These are phyloP conservation scores for Elsinoe batatas DNA, from an alignment of 2,329 filamentous ascomycete genomes.

Conservation along the genomic window DNA sequence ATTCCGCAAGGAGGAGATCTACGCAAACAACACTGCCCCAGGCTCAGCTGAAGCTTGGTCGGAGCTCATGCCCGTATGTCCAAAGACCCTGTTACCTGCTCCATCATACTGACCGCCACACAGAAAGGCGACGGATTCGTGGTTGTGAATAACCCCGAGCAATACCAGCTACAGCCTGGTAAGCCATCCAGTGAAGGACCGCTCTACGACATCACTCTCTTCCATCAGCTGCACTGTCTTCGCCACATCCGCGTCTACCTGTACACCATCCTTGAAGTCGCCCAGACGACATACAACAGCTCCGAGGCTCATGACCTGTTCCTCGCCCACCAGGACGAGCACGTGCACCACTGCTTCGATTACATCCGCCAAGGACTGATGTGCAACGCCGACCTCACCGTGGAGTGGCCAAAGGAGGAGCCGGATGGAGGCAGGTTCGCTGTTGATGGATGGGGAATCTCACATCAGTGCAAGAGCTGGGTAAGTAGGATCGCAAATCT, in stretches of 20 bases:
- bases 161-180: conserved; percentile 22
- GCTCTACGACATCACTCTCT: conserved; percentile 28
- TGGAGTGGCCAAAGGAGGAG: conserved; percentile 26
- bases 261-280: conserved; percentile 20
- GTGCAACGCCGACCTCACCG: conserved; percentile 22
- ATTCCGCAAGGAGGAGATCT: conserved; percentile 22
- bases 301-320: conserved; percentile 17
- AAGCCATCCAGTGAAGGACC: conserved; percentile 20
- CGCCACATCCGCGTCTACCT: conserved; percentile 23
- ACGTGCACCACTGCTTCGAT: conserved; percentile 25
- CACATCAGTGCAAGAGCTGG: conserved; percentile 25
- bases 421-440: conserved; percentile 22
- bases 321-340: conserved; percentile 20
- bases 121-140: conserved; percentile 27
- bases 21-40: conserved; percentile 18
- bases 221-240: conserved; percentile 29
- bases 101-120: background rate
- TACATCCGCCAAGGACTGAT: conserved; percentile 23
- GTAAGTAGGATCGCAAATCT: conserved; percentile 15
- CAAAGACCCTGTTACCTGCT: background rate
- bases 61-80: conserved; percentile 19
- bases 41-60: conserved; percentile 24
- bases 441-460: conserved; percentile 27
- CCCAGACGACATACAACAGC: conserved; percentile 16
- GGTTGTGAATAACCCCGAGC: conserved; percentile 20